These are phyloP conservation scores for Mrakiaceae sp. DNA, from an alignment of 1,284 basidiomycete species.

Conservation along the genomic window DNA sequence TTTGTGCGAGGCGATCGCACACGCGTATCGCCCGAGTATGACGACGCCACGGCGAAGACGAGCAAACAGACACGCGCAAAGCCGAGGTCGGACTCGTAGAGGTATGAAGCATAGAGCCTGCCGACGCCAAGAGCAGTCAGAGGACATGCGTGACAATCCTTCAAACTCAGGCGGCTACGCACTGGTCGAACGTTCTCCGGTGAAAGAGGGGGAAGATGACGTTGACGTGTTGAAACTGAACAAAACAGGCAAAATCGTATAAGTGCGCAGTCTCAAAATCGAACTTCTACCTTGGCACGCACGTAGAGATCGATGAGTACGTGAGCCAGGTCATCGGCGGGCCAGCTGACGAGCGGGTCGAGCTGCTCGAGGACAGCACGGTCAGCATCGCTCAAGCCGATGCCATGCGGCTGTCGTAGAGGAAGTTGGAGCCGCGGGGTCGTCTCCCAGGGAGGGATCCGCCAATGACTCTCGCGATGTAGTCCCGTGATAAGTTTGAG, in stretches of 20 bases:
- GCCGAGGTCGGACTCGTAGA: conserved; percentile 16
- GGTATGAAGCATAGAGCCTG: conserved; percentile 11
- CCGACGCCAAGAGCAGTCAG: background rate
- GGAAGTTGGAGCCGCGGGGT: too few species aligned
- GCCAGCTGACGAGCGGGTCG: conserved; percentile 26
- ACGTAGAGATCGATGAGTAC: conserved; percentile 52
- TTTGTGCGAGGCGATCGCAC: conserved; percentile 1
- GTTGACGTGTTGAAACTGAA: conserved; percentile 49
- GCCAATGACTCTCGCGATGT: conserved; percentile 10
- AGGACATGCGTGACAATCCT: too few species aligned
- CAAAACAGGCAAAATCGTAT: too few species aligned
- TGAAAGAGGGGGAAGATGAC: conserved; percentile 59
- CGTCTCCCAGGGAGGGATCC: background rate
- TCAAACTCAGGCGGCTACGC: background rate
- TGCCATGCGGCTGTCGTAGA: background rate
- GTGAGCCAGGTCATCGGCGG: conserved; percentile 45
- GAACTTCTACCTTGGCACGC: too few species aligned
- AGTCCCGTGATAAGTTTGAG: conserved; percentile 12
- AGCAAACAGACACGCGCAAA: conserved; percentile 15
- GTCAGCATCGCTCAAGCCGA: background rate
- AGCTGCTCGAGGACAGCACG: background rate
- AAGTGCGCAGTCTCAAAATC: too few species aligned
- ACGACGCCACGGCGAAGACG: conserved; percentile 10
- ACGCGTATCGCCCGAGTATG: conserved; percentile 4
- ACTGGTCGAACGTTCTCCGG: conserved; percentile 54